Conservation (phyloP, 2,329 filamentous ascomycete genomes). For the Colletotrichum gigasporum region DNA sequence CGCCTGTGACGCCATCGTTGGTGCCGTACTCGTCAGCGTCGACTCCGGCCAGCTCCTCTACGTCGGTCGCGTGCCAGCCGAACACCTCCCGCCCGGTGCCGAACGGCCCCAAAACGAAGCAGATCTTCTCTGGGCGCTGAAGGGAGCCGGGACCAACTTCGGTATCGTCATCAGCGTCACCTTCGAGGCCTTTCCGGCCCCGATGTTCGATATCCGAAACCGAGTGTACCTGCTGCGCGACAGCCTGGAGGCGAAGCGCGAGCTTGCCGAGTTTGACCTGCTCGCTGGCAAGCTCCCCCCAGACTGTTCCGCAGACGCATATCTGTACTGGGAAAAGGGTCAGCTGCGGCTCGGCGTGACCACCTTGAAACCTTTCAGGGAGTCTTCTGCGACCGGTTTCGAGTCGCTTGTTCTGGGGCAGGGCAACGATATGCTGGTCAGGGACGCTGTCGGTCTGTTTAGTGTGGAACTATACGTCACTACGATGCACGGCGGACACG, state of each 20-base stretch:
- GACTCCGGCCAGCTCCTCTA: conserved; percentile 55
- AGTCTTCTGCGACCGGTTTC: conserved; percentile 17
- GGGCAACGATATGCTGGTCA: conserved; percentile 44
- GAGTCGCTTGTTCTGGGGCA: conserved; percentile 43
- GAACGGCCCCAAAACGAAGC: conserved; percentile 55
- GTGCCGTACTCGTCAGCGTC: conserved; percentile 66
- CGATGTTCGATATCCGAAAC: conserved; percentile 49
- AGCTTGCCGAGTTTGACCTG: conserved; percentile 51
- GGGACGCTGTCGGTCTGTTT: conserved; percentile 62
- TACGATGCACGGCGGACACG: conserved; percentile 67
- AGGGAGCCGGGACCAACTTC: conserved; percentile 68
- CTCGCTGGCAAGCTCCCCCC: conserved; percentile 50
- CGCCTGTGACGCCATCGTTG: conserved; percentile 67
- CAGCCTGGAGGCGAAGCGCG: conserved; percentile 41
- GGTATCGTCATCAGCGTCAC: conserved; percentile 64
- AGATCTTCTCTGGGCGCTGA: conserved; percentile 66
- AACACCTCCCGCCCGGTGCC: conserved; percentile 51
- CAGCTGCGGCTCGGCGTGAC: conserved; percentile 62
- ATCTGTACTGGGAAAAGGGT: conserved; percentile 60
- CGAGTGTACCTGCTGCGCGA: conserved; percentile 50
- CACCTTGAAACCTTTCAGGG: conserved; percentile 51
- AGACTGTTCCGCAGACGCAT: conserved; percentile 61
- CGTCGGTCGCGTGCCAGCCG: conserved; percentile 60
- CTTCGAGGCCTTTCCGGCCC: conserved; percentile 57
- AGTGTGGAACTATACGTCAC: conserved; percentile 70